Conservation (phyloP, 2,329 filamentous ascomycete genomes). For the Fusarium denticulatum region DNA sequence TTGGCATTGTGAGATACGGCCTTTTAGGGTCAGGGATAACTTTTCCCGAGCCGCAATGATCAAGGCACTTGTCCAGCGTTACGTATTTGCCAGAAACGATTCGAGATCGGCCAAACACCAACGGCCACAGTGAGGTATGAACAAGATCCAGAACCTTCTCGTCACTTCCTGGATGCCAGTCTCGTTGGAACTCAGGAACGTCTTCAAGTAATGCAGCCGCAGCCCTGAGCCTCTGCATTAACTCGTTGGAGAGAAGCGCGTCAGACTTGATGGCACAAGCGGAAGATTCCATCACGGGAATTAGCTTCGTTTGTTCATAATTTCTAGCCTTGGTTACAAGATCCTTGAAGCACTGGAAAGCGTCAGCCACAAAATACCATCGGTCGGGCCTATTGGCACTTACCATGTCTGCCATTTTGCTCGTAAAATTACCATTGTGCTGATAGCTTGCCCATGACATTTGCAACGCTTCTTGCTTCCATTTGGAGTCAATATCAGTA, state of each 20-base stretch:
- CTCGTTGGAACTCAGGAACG: neutral
- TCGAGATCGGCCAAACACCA: constrained; percentile 36
- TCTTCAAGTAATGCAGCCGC: neutral
- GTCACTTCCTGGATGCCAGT: constrained; percentile 19
- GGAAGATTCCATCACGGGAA: neutral
- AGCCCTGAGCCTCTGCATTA: neutral
- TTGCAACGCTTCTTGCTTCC: neutral
- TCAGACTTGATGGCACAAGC: neutral
- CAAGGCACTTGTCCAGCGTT: constrained; percentile 12
- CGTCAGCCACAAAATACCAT: neutral
- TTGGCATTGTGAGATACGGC: neutral
- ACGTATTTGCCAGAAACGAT: constrained; percentile 48
- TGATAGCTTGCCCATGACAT: neutral
- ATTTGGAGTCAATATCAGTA: neutral
- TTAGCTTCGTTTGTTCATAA: neutral
- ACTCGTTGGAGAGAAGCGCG: neutral
- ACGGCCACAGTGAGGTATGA: constrained; percentile 36
- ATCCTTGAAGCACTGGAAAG: neutral
- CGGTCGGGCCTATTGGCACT: neutral
- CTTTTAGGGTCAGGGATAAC: neutral
- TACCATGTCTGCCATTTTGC: neutral
- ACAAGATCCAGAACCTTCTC: constrained; percentile 10
- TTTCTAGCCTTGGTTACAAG: neutral
- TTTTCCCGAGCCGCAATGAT: neutral
- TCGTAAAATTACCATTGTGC: neutral